Evolutionary conservation across 345 rosid genomes (phyloP), one percentile per base, ranked within the genome.

Genomic region (Eucalyptus victrix): DNA sequence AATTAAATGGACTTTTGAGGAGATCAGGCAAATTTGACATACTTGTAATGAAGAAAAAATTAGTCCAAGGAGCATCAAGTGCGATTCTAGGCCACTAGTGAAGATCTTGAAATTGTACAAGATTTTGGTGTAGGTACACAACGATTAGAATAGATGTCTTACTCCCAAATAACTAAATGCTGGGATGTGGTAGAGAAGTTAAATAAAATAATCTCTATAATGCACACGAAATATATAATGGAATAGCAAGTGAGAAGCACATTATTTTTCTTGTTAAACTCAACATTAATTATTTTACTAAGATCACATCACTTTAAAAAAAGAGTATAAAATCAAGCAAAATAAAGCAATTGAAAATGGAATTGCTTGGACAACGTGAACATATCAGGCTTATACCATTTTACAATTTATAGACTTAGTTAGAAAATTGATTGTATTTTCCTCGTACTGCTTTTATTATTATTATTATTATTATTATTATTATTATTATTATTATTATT

Each of bases 11-110:
- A 17, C 32, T 60, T 62, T 58, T 58, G 65, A 1, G 67, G 67
- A 60, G 67, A 60, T 28, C 4, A 0, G 34, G 69, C 0, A 60
- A 60, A 60, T 60, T 28, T 0, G 69, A 13, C 34, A 60, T 28
- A 56, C 30, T 24, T 24, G 30, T 23, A 26, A 24, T 26, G 62
- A 26, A 56, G 13, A 23, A 56, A 23, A 45, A 65, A n/a, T n/a
- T 65, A n/a, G 40, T 65, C 72, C 72, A n/a, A n/a, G 37, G 37
- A 65, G 37, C 37, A 65, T 65, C 76, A 65, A n/a, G 32, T 28
- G 69, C 8, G 34, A 60, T 28, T 60, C n/a, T 0, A 28, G 69
- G 69, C 69, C 69, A 28, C 15, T 28, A 30, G 69, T 60, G 32
- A 28, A 60, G 69, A 60, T 28, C 69, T 60, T 28, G 69, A 60